Evolutionary conservation across 768 basidiomycete genomes (phyloP).

Genomic region (Phylloporus arenicola): DNA sequence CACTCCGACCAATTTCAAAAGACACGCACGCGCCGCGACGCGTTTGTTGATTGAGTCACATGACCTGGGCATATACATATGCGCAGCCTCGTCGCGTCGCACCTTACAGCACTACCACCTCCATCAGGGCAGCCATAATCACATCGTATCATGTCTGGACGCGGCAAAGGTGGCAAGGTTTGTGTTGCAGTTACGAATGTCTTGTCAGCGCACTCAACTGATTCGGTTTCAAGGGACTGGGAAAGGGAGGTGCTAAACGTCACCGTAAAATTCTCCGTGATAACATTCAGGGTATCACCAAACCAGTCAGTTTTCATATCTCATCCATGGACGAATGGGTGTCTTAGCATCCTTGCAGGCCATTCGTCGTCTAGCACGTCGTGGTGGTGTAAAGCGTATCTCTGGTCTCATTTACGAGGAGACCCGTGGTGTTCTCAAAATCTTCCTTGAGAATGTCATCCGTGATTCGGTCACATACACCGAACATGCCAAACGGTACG

Average conservation of each 20-base stretch:
- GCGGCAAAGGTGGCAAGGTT: neutral
- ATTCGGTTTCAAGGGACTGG: neutral
- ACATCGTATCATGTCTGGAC: slow-evolving; percentile 34
- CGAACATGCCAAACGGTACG: slow-evolving; percentile 76
- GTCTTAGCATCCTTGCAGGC: slow-evolving; percentile 44
- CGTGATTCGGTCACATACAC: slow-evolving; percentile 90
- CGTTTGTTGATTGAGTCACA: neutral
- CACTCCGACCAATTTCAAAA: slow-evolving; percentile 35
- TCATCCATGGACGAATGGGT: neutral
- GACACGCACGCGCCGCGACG: neutral
- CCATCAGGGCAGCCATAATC: neutral
- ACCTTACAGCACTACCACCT: neutral
- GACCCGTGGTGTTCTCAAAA: slow-evolving; percentile 88
- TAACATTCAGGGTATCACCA: slow-evolving; percentile 1
- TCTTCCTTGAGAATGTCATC: slow-evolving; percentile 81
- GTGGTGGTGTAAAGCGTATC: slow-evolving; percentile 92
- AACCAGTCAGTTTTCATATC: neutral
- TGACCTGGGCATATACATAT: neutral
- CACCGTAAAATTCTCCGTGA: neutral
- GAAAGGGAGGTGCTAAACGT: neutral
- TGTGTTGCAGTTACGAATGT: neutral
- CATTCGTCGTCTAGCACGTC: slow-evolving; percentile 82
- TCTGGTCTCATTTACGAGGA: slow-evolving; percentile 88
- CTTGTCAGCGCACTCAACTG: neutral
- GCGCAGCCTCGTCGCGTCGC: neutral